Base-by-base conservation (phyloP, 352 stramenopile species). In the Phytophthora fragariae region DNA sequence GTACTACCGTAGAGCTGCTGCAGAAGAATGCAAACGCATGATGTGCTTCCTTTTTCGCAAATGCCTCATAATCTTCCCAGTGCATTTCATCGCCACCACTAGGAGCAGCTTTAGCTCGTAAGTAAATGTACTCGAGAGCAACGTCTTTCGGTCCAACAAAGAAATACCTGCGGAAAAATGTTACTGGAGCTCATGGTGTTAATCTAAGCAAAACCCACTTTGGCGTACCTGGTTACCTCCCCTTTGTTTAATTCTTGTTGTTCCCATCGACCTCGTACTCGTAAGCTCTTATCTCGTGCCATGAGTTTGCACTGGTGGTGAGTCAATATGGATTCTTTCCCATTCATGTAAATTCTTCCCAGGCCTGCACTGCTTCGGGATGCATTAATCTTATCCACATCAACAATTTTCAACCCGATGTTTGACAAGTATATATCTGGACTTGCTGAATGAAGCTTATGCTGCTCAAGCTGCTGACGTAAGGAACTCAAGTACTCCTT, bases 331-430 rank as follows among this genome's bases (percentile, higher is more conserved):
- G 68, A 62, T 27, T 61, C 46, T 19, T 29, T 62, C 14, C 49
- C 55, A 44, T 62, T 56, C 37, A 75, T 41, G 39, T 67, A 75
- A 15, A 75, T 65, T 67, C 68, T 61, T 53, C 62, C 68, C 7
- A 75, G 56, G 17, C 62, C 68, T 9, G 39, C 5, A 11, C 17
- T 71, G 39, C 21, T 72, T 58, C 68, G 55, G 19, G 62, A 57
- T 12, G 50, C 47, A 63, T 75, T 75, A 19, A 75, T 71, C 65
- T 67, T 75, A 39, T 75, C 68, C 8, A 75, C 57, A 33, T 75
- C 68, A 31, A 75, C 57, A 35, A 75, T 66, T 27, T 63, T 67
- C 19, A 75, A 57, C 14, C 62, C 68, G 11, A 56, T 57, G 6
- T 47, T 59, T 37, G 57, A 39, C 37, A 75, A 19, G 39, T 71